Evolutionary conservation across 306 rosid species (phyloP), one percentile per base, ranked within the genome.

Genomic region (Dryas alaskensis): DNA sequence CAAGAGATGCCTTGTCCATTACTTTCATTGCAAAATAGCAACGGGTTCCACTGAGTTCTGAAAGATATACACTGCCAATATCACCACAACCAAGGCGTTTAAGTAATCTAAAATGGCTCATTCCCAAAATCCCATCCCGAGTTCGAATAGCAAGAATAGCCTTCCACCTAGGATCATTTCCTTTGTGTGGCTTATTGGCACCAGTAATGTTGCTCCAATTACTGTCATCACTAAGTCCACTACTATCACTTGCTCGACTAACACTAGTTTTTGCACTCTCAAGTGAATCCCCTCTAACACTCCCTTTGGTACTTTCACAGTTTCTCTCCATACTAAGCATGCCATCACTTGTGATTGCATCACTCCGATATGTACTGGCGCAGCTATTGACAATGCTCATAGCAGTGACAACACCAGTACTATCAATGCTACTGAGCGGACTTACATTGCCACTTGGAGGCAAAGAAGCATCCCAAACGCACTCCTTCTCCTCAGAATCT

Each of bases 361-460:
- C 99, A 52, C 98, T 92, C 60, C 87, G 86, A 75, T 87, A 95
- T 47, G 99, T 90, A 79, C 97, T 88, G 17, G 96, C 92, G 54
- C 98, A 88, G 84, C 98, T 95, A 86, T 92, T 88, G 59, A 67
- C 98, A 70, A 92, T 67, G 84, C 99, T 94, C 99, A 94, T 94
- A 40, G 97, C 93, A 45, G 90, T 94, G 69, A 85, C 88, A 86
- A 94, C 95, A 73, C 98, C 95, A 60, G 84, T 72, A 75, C 98
- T 94, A 79, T 83, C 96, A n/a, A 92, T 94, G 79, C 99, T 94
- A 78, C 99, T 94, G 60, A 77, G 96, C 14, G 99, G 99, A 78
- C 99, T 94, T 31, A 92, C 98, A 87, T 94, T 92, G 55, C 98
- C 98, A 69, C 96, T 94, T 16, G 99, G 99, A 75, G 99, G 99